Base-by-base conservation (phyloP, 75 land plant genomes). In the Sequoiadendron giganteum region DNA sequence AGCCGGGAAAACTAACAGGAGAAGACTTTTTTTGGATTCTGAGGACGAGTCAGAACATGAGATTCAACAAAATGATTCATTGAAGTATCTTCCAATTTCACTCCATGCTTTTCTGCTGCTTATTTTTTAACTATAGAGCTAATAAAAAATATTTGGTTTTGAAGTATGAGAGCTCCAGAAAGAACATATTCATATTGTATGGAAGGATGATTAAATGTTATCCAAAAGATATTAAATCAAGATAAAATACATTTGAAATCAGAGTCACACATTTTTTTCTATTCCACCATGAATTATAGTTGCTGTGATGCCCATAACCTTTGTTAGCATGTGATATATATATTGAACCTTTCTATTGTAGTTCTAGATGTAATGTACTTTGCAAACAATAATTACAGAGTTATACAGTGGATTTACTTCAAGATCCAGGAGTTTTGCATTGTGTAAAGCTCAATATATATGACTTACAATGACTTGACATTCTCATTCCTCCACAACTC, bases 11-110 rank as follows among this genome's bases (percentile, higher is more conserved):
- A 42, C 84, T 34, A 39, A 34, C 48, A 86, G 87, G 19, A 86
- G 83, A 79, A 86, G 87, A 83, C 47, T 32, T 2, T 28, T 72
- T 39, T 30, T 86, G 56, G 58, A 32, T 54, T 89, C 80, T 38
- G 87, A 88, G 78, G 54, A 88, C 36, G 89, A 55, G 32, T 78
- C 68, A 5, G 48, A 32, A 48, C 76, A 86, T 61, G 85, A 78
- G 80, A 55, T 78, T 86, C 55, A 34, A 43, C 38, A 61, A 30
- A 38, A 7, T 49, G 75, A 79, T 86, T 48, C 84, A 42, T 13
- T 81, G 54, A 34, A 47, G 83, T 87, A 49, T 18, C 48, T 47
- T 47, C 84, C 30, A 45, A 82, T 11, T 11, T 82, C 30, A 3
- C 25, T 16, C 11, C 43, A 15, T 30, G 36, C 11, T 72, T 72